phyloP scores from a whole-genome alignment of 176 grass and related monocot genomes.

The Tuctoria greenei region DNA sequence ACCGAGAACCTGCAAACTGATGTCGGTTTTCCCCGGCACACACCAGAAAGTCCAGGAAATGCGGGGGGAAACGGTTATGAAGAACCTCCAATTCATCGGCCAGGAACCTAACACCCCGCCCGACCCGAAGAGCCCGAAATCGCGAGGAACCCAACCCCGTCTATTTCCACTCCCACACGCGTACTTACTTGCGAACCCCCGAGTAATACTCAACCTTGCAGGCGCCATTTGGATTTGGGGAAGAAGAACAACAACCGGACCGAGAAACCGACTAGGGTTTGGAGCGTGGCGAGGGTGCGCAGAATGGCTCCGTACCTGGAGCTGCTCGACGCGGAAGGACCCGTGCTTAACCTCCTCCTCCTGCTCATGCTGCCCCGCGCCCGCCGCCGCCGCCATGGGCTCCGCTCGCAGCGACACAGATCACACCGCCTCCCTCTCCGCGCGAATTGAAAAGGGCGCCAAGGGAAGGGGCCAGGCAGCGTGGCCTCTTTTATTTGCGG shows the following conservation, averaged over 20 bases:
- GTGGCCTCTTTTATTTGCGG: conserved; percentile 1
- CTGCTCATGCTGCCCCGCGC: conserved; percentile 60
- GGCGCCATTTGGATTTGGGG: background rate
- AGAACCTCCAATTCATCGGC: background rate
- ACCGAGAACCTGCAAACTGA: background rate
- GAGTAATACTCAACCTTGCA: conserved; percentile 27
- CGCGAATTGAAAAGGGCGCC: background rate
- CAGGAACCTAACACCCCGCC: conserved; percentile 6
- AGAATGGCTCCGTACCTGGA: conserved; percentile 45
- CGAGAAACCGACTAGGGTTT: conserved; percentile 45
- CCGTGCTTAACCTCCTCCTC: conserved; percentile 71
- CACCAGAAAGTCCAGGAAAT: background rate
- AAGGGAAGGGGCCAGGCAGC: background rate
- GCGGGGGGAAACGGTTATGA: background rate
- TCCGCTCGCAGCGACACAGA: background rate
- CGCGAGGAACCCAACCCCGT: conserved; percentile 16
- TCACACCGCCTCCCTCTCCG: background rate
- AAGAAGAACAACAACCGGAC: background rate
- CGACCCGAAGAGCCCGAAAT: background rate
- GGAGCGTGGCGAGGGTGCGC: too few relatives aligned
- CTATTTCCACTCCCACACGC: background rate
- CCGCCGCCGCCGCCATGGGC: conserved; percentile 31
- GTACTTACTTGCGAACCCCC: background rate
- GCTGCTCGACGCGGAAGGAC: conserved; percentile 76
- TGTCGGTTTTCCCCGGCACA: background rate